These are phyloP conservation scores for Fraxinus excelsior DNA, from an alignment of 257 asterid species.

Conservation along the genomic window DNA sequence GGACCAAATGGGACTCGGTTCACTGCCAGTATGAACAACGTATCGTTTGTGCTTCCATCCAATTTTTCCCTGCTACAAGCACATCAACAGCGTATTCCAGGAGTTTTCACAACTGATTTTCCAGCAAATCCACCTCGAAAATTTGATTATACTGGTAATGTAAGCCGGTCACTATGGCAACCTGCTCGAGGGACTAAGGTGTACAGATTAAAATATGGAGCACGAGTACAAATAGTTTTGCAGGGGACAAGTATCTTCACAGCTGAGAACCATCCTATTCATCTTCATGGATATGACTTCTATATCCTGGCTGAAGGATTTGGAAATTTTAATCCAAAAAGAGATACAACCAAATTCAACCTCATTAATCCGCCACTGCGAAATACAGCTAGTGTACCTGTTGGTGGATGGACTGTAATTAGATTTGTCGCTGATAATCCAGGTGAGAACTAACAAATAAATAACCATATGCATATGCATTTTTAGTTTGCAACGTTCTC, in stretches of 20 bases:
- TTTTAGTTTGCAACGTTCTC: neutral
- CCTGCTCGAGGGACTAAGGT: conserved; percentile 62
- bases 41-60: conserved; percentile 77
- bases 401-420: conserved; percentile 88
- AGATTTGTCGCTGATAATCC: conserved; percentile 95
- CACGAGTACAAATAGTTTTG: conserved; percentile 68
- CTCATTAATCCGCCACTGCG: conserved; percentile 83
- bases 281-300: conserved; percentile 91
- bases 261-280: conserved; percentile 91
- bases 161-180: conserved; percentile 85
- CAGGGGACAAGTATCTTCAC: conserved; percentile 85
- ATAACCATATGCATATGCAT: neutral
- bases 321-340: conserved; percentile 71
- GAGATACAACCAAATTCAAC: conserved; percentile 66
- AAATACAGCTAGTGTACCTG: conserved; percentile 82
- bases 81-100: conserved; percentile 65
- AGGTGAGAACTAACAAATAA: conserved; percentile 42
- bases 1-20: conserved; percentile 92
- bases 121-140: conserved; percentile 65
- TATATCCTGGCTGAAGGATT: conserved; percentile 81
- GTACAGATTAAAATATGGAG: conserved; percentile 69
- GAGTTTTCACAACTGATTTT: conserved; percentile 78
- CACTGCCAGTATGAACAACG: conserved; percentile 92
- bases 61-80: conserved; percentile 77
- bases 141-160: conserved; percentile 87